Base-by-base conservation (phyloP, 345 rosid genomes). In the Hirschfeldia incana region DNA sequence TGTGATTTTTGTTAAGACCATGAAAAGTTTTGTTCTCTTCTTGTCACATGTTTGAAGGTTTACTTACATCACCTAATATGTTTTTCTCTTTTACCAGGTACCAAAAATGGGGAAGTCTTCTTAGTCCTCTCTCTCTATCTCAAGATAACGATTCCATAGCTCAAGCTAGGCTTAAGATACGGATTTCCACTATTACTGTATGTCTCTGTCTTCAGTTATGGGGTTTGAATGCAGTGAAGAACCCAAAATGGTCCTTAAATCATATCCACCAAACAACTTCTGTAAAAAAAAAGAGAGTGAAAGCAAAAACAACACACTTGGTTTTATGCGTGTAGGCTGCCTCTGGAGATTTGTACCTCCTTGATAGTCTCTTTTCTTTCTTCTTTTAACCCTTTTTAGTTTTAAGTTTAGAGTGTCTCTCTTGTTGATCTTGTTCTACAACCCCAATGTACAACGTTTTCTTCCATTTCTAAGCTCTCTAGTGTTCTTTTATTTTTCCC, bases 91-190 rank as follows among this genome's bases (percentile, higher is more conserved):
- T 49, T 49, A n/a, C 13, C 55, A 49, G 55, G 73, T 78, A 67
- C 82, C 82, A 0, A 78, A 78, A 73, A 78, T 73, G 82, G 82
- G 82, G 7, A 72, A 72, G 74, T 58, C 78, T 15, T 58, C 78
- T 15, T 78, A 53, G 72, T 29, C 67, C 28, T 55, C 66, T 37
- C 44, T 64, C 34, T 55, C 44, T 64, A 16, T 55, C 33, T 29
- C 33, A 27, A 70, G 72, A 70, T 29, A 33, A 49, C 42, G 6
- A 5, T 77, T 70, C 29, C 70, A 27, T 69, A 27, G 70, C 44
- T 77, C 55, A 70, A 61, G 65, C 69, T 36, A 51, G 51, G 34
- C 71, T 51, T 71, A n/a, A 53, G 8, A 37, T 72, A 30, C 28
- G 61, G 63, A 78, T 62, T 34, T 58, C 61, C 49, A 9, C 67